phyloP scores from a whole-genome alignment of 345 rosid species.

The Theobroma cacao region DNA sequence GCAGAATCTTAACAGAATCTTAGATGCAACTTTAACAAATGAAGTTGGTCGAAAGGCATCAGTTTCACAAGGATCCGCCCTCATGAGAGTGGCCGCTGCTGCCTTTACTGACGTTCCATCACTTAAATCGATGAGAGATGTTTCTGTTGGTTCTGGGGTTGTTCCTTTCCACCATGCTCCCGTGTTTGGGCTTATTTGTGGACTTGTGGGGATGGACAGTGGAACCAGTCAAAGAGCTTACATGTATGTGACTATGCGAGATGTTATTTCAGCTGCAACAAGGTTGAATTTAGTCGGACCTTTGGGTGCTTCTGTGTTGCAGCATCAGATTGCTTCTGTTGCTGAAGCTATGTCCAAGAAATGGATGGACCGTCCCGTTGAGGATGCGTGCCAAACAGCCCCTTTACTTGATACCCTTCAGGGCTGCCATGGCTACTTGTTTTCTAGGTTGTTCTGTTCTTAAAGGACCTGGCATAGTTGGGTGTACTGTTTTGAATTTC shows the following conservation, averaged over 20 bases:
- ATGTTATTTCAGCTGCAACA: constrained; percentile 79
- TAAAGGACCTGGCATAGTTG: constrained; percentile 7
- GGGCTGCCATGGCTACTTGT: constrained; percentile 78
- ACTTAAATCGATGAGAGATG: constrained; percentile 38
- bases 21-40: constrained; percentile 72
- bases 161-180: constrained; percentile 77
- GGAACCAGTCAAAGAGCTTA: constrained; percentile 73
- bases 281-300: constrained; percentile 85
- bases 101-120: neutral
- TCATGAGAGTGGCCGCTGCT: constrained; percentile 26
- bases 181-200: constrained; percentile 73
- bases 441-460: constrained; percentile 81
- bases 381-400: constrained; percentile 81
- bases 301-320: constrained; percentile 71
- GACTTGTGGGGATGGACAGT: constrained; percentile 61
- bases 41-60: constrained; percentile 77
- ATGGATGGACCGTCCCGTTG: constrained; percentile 63
- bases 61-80: constrained; percentile 66
- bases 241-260: constrained; percentile 73
- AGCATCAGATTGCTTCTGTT: constrained; percentile 60
- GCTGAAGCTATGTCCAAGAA: constrained; percentile 54
- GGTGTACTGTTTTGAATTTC: neutral
- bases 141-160: constrained; percentile 32
- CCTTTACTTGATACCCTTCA: constrained; percentile 80
- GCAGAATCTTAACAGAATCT: constrained; percentile 43